These are phyloP conservation scores for Mycosphaerella sp. DNA, from an alignment of 2,329 filamentous ascomycete genomes.

Conservation along the genomic window DNA sequence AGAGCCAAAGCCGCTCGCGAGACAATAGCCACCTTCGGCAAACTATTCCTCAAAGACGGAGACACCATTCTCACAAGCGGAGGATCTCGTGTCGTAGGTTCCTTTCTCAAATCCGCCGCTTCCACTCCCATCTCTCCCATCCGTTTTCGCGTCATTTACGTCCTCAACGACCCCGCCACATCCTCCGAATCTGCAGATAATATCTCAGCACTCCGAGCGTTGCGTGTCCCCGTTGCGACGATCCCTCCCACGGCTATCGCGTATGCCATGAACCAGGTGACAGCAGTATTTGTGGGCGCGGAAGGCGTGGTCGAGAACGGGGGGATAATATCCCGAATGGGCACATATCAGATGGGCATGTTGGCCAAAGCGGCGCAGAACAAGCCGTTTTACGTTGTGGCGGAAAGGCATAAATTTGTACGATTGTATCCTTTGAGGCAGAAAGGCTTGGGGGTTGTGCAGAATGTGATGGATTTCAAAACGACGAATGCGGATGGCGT, in stretches of 20 bases:
- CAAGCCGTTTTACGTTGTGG: conserved; percentile 82
- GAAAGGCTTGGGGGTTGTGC: conserved; percentile 71
- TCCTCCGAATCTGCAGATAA: conserved; percentile 60
- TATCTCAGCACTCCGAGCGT: conserved; percentile 63
- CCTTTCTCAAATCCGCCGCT: conserved; percentile 67
- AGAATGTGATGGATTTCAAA: conserved; percentile 69
- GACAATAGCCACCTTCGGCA: conserved; percentile 73
- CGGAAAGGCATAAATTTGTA: conserved; percentile 96
- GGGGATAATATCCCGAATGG: conserved; percentile 82
- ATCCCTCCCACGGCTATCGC: conserved; percentile 71
- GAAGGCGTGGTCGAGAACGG: conserved; percentile 94
- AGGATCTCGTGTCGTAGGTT: conserved; percentile 75
- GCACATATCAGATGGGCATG: conserved; percentile 77
- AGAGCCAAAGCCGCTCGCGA: conserved; percentile 79
- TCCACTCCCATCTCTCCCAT: conserved; percentile 37
- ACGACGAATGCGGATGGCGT: conserved; percentile 35
- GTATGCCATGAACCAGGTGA: conserved; percentile 69
- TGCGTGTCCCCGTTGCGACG: conserved; percentile 75
- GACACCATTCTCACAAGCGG: conserved; percentile 85
- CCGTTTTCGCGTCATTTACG: conserved; percentile 77
- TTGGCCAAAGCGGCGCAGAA: conserved; percentile 62
- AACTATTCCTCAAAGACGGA: conserved; percentile 71
- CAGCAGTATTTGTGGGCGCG: conserved; percentile 59
- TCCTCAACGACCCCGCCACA: conserved; percentile 38
- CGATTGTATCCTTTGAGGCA: conserved; percentile 77